Percentiles rank a stretch among this genome's conserved stretches.
Conservation (phyloP, 306 rosid species). For the Gastrolobium bilobum region DNA sequence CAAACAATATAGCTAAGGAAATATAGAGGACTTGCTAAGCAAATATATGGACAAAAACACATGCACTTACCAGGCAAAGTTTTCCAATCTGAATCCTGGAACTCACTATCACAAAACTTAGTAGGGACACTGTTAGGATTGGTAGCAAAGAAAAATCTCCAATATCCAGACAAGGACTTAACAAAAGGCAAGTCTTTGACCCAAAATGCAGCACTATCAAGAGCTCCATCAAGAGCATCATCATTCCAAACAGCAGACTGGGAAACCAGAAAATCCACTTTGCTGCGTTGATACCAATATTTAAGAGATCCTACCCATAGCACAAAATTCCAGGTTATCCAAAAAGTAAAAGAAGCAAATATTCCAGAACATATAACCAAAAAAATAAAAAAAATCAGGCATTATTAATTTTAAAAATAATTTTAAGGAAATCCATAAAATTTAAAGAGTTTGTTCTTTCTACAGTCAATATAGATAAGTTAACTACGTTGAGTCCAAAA, state of each 20-base stretch:
- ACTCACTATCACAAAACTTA: constrained; percentile 66
- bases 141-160: constrained; percentile 85
- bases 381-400: neutral
- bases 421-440: neutral
- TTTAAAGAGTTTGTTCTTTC: too few relatives aligned
- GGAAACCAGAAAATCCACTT: constrained; percentile 76
- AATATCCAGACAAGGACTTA: constrained; percentile 85
- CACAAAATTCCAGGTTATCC: constrained; percentile 44
- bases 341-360: neutral
- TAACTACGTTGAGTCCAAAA: too few relatives aligned
- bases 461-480: too few relatives aligned
- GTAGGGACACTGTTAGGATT: constrained; percentile 74
- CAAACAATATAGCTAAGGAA: constrained; percentile 10
- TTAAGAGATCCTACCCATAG: constrained; percentile 75
- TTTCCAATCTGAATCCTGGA: constrained; percentile 79
- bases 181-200: constrained; percentile 82
- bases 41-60: neutral
- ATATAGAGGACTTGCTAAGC: constrained; percentile 1
- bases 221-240: constrained; percentile 80
- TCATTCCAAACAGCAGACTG: constrained; percentile 89
- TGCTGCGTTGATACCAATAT: constrained; percentile 85
- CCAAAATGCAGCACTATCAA: constrained; percentile 86
- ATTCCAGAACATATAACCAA: neutral
- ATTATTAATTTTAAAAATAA: neutral
- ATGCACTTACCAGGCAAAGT: constrained; percentile 75